Evolutionary conservation across 2,329 filamentous ascomycete genomes (phyloP).

Genomic region (Nemania diffusa): DNA sequence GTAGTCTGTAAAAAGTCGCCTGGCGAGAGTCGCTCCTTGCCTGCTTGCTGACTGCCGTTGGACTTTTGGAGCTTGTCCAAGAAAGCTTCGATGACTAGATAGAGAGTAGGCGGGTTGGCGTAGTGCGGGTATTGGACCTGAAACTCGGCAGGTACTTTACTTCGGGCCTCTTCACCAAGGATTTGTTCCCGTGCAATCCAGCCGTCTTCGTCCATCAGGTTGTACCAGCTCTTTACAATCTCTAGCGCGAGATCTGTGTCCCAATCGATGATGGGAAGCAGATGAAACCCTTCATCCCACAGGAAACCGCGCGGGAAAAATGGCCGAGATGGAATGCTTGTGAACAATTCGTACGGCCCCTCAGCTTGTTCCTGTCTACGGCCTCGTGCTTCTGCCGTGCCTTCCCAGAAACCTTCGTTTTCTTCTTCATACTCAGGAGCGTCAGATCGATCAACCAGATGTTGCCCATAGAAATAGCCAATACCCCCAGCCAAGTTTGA

Average conservation of each 20-base stretch:
- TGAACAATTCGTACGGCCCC: constrained; percentile 89
- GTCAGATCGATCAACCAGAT: constrained; percentile 88
- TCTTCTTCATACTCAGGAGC: constrained; percentile 95
- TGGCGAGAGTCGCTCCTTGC: constrained; percentile 57
- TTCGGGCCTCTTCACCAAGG: constrained; percentile 87
- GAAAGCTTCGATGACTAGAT: constrained; percentile 86
- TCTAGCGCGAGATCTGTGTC: constrained; percentile 88
- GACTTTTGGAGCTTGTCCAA: constrained; percentile 76
- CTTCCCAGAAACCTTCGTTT: constrained; percentile 94
- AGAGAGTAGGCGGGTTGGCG: constrained; percentile 80
- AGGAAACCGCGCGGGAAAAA: constrained; percentile 98
- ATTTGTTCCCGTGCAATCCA: constrained; percentile 99
- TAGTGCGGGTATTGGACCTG: constrained; percentile 30
- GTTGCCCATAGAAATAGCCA: constrained; percentile 92
- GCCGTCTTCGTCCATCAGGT: constrained; percentile 93
- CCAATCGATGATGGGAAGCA: constrained; percentile 92
- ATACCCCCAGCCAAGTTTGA: constrained; percentile 95
- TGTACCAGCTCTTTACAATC: constrained; percentile 95
- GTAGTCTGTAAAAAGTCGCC: constrained; percentile 64
- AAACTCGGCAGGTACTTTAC: constrained; percentile 71
- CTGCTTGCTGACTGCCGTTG: constrained; percentile 58
- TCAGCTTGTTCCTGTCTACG: constrained; percentile 76
- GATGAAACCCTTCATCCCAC: constrained; percentile 98
- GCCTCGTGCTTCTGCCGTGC: constrained; percentile 80
- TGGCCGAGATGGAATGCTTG: constrained; percentile 87